Evolutionary conservation across 805 yeast genomes (phyloP).

Genomic region (Metschnikowia hibisci): DNA sequence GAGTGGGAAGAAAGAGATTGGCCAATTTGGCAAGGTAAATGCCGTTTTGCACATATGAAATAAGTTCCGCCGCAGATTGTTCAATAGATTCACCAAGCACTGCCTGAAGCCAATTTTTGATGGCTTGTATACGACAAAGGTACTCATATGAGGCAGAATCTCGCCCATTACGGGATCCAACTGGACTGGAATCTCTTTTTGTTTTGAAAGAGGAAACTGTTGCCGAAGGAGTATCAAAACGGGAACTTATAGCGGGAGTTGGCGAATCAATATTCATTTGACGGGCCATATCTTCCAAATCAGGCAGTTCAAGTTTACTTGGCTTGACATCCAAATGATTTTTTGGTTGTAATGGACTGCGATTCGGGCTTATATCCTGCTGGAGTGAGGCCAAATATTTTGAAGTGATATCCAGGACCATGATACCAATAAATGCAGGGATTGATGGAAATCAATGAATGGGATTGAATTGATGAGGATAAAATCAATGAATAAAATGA

Average conservation of each 20-base stretch:
- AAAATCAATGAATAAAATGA: too few relatives aligned
- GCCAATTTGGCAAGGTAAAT: conserved; percentile 79
- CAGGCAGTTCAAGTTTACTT: conserved; percentile 23
- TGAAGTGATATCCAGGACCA: conserved; percentile 28
- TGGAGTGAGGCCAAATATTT: conserved; percentile 33
- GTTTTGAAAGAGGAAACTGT: conserved; percentile 39
- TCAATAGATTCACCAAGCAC: conserved; percentile 57
- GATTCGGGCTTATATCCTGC: conserved; percentile 24
- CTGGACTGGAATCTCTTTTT: neutral
- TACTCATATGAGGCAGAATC: conserved; percentile 59
- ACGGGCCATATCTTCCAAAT: conserved; percentile 37
- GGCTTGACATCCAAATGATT: conserved; percentile 20
- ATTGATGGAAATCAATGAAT: conserved; percentile 16
- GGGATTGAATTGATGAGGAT: too few relatives aligned
- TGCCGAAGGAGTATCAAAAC: conserved; percentile 40
- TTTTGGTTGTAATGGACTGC: conserved; percentile 31
- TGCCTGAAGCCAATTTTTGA: conserved; percentile 74
- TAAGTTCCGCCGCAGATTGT: conserved; percentile 50
- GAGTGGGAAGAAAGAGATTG: conserved; percentile 62
- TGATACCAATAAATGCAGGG: conserved; percentile 20
- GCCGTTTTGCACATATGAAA: conserved; percentile 76
- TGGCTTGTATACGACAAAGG: conserved; percentile 74
- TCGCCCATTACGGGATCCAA: neutral
- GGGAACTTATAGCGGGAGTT: conserved; percentile 24
- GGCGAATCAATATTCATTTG: conserved; percentile 31